Base-by-base conservation (phyloP, 768 basidiomycete genomes). In the Crassisporium funariophilum region DNA sequence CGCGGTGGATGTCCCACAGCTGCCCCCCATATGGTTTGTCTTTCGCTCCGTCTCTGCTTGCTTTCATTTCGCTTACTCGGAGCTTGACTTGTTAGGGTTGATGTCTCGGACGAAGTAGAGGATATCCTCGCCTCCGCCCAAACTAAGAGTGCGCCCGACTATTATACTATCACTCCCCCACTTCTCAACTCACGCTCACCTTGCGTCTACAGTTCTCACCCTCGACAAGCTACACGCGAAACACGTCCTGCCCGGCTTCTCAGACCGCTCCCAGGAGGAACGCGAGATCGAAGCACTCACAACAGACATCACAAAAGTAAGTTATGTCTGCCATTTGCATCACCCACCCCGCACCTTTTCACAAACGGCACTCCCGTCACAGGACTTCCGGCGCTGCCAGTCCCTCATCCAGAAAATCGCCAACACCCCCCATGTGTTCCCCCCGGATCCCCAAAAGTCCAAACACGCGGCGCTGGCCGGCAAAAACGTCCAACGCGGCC, bases 151-250 rank as follows among this genome's bases (percentile, higher is more conserved):
- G n/a, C n/a, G n/a, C n/a, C n/a, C n/a, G n/a, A n/a, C 67, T 62
- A 84, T 58, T 46, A 11, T 47, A 49, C 53, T 57, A 50, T 54
- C 50, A 41, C 47, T 41, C 36, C 49, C 42, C 41, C 55, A 45
- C 51, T 47, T 53, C 55, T 52, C 46, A 52, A 49, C 40, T 44
- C 41, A 27, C 54, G 44, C 37, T 53, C 49, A 50, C 50, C 43
- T 41, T 39, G 35, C 46, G 25, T 55, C 36, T 45, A 54, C 66
- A 98, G 97, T 98, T 61, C 68, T 75, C n/a, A 70, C 81, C 5
- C 84, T 99, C 31, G 97, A 98, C 67, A 97, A 90, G 65, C 82
- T 99, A 4, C 95, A 99, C 57, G 91, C 95, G 54, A 97, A 91
- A 64, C 95, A 97, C 66, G 88, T 87, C 47, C 80, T 99, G 5